Evolutionary conservation across 2,329 filamentous ascomycete genomes (phyloP).

Genomic region (Exophiala mesophila): DNA sequence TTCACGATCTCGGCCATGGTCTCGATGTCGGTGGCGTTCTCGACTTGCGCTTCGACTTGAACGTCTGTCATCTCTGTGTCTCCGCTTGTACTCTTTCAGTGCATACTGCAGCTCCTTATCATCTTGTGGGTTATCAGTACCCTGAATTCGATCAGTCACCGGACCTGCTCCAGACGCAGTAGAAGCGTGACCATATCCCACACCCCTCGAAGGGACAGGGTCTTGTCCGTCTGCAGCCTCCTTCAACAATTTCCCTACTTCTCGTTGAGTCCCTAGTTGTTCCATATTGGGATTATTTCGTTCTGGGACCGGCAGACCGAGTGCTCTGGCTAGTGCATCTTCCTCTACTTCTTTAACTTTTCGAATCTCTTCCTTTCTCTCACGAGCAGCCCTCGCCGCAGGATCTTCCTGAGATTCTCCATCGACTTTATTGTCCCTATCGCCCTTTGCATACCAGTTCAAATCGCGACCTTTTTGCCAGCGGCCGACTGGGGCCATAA

Average conservation of each 20-base stretch:
- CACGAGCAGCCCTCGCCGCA: slow-evolving; percentile 54
- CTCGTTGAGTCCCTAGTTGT: slow-evolving; percentile 55
- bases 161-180: slow-evolving; percentile 22
- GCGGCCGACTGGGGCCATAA: slow-evolving; percentile 86
- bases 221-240: slow-evolving; percentile 33
- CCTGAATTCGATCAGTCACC: slow-evolving; percentile 32
- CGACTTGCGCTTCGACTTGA: slow-evolving; percentile 26
- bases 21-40: slow-evolving; percentile 29
- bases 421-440: slow-evolving; percentile 46
- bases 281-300: slow-evolving; percentile 57
- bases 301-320: slow-evolving; percentile 70
- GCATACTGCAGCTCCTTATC: slow-evolving; percentile 26
- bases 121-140: slow-evolving; percentile 24
- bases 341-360: slow-evolving; percentile 87
- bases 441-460: slow-evolving; percentile 59
- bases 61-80: slow-evolving; percentile 29
- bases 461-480: slow-evolving; percentile 78
- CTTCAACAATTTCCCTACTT: slow-evolving; percentile 52
- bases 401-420: slow-evolving; percentile 46
- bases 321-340: slow-evolving; percentile 76
- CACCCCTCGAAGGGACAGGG: slow-evolving; percentile 28
- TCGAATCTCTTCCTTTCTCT: slow-evolving; percentile 71
- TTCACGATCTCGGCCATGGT: slow-evolving; percentile 27
- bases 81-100: slow-evolving; percentile 31
- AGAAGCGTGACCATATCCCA: slow-evolving; percentile 29